Evolutionary conservation across 176 grass and related monocot species (phyloP).

Genomic region (Aechmea fasciata): DNA sequence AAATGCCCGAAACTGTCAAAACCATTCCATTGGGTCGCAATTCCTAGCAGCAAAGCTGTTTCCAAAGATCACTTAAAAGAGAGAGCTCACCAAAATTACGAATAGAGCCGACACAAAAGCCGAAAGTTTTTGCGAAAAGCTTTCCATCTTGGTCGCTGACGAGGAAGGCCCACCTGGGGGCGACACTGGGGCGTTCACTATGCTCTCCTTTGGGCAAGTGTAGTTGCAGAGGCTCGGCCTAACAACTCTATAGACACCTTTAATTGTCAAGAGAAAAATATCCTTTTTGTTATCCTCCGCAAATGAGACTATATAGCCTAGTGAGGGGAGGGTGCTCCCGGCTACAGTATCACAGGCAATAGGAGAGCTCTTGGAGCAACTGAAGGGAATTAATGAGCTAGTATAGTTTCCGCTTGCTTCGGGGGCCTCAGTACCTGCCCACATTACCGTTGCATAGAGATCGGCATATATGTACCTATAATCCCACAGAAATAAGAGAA

Average conservation of each 20-base stretch:
- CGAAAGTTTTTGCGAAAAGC: neutral
- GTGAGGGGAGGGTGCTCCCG: constrained; percentile 53
- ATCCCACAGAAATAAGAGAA: constrained; percentile 4
- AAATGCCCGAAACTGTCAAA: neutral
- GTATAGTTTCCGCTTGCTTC: constrained; percentile 50
- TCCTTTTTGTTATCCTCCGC: constrained; percentile 73
- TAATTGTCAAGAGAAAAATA: constrained; percentile 56
- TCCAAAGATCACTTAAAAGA: constrained; percentile 5
- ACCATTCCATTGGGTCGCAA: neutral
- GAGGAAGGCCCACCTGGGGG: constrained; percentile 4
- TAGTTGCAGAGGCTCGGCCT: constrained; percentile 51
- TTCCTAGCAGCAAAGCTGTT: neutral
- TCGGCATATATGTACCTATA: constrained; percentile 68
- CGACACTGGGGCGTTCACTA: neutral
- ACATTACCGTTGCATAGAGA: constrained; percentile 56
- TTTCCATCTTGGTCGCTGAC: constrained; percentile 11
- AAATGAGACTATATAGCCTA: constrained; percentile 74
- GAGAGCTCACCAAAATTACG: constrained; percentile 5
- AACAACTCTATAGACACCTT: constrained; percentile 81
- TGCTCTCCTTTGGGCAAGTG: constrained; percentile 61
- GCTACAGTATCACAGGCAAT: constrained; percentile 56
- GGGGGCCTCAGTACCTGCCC: constrained; percentile 40
- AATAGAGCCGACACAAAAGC: neutral
- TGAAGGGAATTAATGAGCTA: constrained; percentile 26
- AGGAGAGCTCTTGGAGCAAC: constrained; percentile 56